A percentile compares a stretch with the other conserved stretches of the same genome.
phyloP scores from a whole-genome alignment of 2,329 filamentous ascomycete genomes.

The Cryphonectria carpinicola region DNA sequence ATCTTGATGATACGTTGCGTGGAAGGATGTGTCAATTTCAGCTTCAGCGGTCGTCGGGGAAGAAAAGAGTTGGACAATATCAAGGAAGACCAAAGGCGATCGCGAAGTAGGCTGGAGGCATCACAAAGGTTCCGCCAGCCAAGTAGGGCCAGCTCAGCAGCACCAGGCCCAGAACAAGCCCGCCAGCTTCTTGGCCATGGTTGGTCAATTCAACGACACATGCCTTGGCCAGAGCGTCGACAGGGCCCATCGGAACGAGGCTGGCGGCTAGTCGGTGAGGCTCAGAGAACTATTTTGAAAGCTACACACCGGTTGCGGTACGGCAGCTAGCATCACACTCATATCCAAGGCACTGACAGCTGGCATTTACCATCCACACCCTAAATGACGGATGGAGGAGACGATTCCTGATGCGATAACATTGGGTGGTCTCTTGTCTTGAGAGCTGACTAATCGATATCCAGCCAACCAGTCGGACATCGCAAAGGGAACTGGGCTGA shows the following conservation, averaged over 20 bases:
- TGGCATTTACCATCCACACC: not conserved
- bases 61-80: not conserved
- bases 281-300: constrained; percentile 16
- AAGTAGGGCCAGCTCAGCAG: constrained; percentile 19
- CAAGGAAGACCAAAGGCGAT: not conserved
- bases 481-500: not conserved
- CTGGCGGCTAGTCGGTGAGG: constrained; percentile 26
- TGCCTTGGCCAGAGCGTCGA: constrained; percentile 25
- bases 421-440: not conserved
- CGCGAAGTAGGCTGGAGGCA: constrained; percentile 5
- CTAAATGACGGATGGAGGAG: not conserved
- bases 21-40: constrained; percentile 6
- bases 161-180: constrained; percentile 18
- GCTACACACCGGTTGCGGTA: constrained; percentile 1
- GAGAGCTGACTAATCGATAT: not conserved
- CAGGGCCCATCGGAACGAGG: constrained; percentile 16
- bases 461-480: not conserved
- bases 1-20: constrained; percentile 6
- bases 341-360: not conserved
- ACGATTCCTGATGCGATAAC: not conserved
- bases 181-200: constrained; percentile 24
- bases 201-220: constrained; percentile 27
- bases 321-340: not conserved
- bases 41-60: not conserved
- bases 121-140: constrained; percentile 14